phyloP scores from a whole-genome alignment of 805 yeast genomes.

The Suhomyces faveliae region DNA sequence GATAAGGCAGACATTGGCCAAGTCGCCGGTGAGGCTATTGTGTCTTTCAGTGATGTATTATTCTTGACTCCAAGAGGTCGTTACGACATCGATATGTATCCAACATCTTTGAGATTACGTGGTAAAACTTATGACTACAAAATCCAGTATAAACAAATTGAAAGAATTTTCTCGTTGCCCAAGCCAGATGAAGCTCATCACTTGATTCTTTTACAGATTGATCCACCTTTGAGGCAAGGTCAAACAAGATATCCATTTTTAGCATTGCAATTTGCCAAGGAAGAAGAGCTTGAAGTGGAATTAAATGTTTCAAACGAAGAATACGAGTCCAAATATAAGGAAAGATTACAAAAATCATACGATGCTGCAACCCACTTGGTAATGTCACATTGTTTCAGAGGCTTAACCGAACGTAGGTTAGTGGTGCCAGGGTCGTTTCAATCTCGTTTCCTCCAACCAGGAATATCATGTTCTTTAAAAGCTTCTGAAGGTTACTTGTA shows the following conservation, averaged over 20 bases:
- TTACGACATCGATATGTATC: slow-evolving; percentile 93
- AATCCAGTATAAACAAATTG: slow-evolving; percentile 84
- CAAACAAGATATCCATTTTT: slow-evolving; percentile 94
- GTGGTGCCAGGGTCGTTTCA: slow-evolving; percentile 80
- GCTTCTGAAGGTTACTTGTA: slow-evolving; percentile 94
- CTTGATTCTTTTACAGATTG: slow-evolving; percentile 82
- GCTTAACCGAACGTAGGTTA: slow-evolving; percentile 83
- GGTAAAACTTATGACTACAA: slow-evolving; percentile 98
- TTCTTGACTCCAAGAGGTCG: slow-evolving; percentile 98
- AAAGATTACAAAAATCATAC: slow-evolving; percentile 68
- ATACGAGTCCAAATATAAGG: slow-evolving; percentile 71
- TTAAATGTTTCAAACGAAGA: slow-evolving; percentile 82
- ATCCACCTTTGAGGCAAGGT: slow-evolving; percentile 97
- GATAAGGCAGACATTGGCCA: slow-evolving; percentile 94
- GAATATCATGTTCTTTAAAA: slow-evolving; percentile 86
- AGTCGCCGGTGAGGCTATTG: slow-evolving; percentile 92
- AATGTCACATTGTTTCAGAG: slow-evolving; percentile 82
- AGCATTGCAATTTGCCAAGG: slow-evolving; percentile 83
- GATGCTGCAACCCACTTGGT: slow-evolving; percentile 86
- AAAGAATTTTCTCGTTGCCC: slow-evolving; percentile 87
- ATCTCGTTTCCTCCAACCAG: slow-evolving; percentile 76
- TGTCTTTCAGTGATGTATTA: slow-evolving; percentile 84
- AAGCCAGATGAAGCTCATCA: slow-evolving; percentile 93
- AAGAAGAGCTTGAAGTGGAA: slow-evolving; percentile 89
- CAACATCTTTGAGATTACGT: slow-evolving; percentile 80